phyloP scores from a whole-genome alignment of 441 rosid genomes.

The Croton laevigatus region DNA sequence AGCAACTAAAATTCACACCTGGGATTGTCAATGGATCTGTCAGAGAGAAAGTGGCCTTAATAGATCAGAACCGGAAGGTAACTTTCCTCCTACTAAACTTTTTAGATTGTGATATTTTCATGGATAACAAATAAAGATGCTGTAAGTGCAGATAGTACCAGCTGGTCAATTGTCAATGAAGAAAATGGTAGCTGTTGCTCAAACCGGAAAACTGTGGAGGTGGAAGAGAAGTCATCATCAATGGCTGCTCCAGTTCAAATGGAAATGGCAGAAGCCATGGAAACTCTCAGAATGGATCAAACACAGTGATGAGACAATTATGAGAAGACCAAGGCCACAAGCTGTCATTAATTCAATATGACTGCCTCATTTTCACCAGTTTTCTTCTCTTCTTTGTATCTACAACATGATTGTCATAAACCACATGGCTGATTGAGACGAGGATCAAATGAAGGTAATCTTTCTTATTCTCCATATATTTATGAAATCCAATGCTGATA shows the following conservation, averaged over 20 bases:
- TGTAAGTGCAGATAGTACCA: conserved; percentile 72
- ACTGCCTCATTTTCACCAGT: conserved; percentile 18
- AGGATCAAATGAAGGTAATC: conserved; percentile 32
- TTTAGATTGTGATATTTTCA: conserved; percentile 13
- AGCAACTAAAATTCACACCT: conserved; percentile 85
- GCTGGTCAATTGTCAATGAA: conserved; percentile 69
- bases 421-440: conserved; percentile 18
- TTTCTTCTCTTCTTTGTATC: conserved; percentile 20
- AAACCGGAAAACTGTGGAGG: conserved; percentile 91
- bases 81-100: conserved; percentile 8
- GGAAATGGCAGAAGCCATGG: conserved; percentile 99
- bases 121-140: conserved; percentile 13
- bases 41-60: conserved; percentile 57
- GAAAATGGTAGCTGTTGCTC: conserved; percentile 64
- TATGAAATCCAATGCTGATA: neutral
- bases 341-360: conserved; percentile 40
- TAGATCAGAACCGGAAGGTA: conserved; percentile 73
- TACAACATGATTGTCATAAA: conserved; percentile 24
- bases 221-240: conserved; percentile 99
- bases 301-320: conserved; percentile 79
- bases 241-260: conserved; percentile 94
- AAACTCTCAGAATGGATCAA: conserved; percentile 84
- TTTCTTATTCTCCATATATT: neutral
- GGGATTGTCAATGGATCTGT: conserved; percentile 73
- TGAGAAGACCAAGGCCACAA: conserved; percentile 58